Conservation (phyloP, 768 basidiomycete species). For the Boletus sensibilis region DNA sequence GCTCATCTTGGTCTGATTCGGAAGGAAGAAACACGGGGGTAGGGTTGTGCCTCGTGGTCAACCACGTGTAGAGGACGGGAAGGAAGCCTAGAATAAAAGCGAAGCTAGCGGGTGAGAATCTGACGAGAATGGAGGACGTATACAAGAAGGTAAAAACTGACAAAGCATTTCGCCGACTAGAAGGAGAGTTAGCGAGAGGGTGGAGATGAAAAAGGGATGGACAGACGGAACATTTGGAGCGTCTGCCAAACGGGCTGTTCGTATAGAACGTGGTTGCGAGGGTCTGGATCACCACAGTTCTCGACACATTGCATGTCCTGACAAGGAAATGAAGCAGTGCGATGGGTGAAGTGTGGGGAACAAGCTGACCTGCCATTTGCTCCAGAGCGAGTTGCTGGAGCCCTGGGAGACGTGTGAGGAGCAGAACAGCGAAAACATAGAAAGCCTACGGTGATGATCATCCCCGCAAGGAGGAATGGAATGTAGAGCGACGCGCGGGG, state of each 20-base stretch:
- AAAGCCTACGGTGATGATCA: constrained; percentile 78
- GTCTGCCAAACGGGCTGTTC: constrained; percentile 96
- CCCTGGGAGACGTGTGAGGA: constrained; percentile 44
- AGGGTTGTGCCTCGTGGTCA: constrained; percentile 45
- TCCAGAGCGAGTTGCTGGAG: constrained; percentile 77
- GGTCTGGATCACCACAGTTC: constrained; percentile 74
- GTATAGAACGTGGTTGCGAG: constrained; percentile 64
- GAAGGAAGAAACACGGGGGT: constrained; percentile 55
- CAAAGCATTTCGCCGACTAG: constrained; percentile 93
- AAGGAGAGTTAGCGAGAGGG: constrained; percentile 36
- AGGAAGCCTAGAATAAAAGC: constrained; percentile 64
- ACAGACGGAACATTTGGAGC: constrained; percentile 85
- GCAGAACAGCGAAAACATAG: neutral
- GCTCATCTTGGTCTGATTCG: constrained; percentile 47
- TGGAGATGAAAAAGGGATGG: constrained; percentile 13
- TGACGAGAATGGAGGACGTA: constrained; percentile 14
- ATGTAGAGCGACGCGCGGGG: constrained; percentile 59
- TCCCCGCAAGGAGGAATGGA: constrained; percentile 82
- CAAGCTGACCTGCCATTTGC: constrained; percentile 71
- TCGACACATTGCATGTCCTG: constrained; percentile 99
- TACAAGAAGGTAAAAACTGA: constrained; percentile 42
- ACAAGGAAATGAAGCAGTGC: constrained; percentile 1
- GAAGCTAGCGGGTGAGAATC: constrained; percentile 16
- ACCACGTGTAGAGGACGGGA: constrained; percentile 73
- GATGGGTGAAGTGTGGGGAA: too few species aligned